Evolutionary conservation across 441 rosid genomes (phyloP), one percentile per base, ranked within the genome.

Genomic region (Erodium moschatum): DNA sequence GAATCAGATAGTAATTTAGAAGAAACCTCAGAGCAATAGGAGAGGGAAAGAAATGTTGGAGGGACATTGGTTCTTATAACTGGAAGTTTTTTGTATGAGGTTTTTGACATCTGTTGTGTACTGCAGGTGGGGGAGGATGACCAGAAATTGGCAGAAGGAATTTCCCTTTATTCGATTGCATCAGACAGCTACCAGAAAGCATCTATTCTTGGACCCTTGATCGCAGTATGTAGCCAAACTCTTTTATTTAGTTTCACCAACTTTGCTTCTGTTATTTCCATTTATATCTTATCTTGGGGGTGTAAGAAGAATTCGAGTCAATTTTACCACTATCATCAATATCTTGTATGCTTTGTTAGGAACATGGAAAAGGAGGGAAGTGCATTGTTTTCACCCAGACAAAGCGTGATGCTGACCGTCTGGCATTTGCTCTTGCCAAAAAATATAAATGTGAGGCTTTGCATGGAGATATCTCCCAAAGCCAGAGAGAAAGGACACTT

Each of bases 351-450:
- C 74, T 69, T 66, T 80, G 69, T 72, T 74, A 95, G 99, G 92
- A 90, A 74, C 95, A 91, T 74, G 99, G 87, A 9, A 91, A 90
- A 78, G 97, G 97, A 79, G 99, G 99, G 62, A 95, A 91, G 76
- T 91, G 96, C 52, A 95, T 91, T 72, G 84, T 95, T 68, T 95
- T 95, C 74, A 95, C 97, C 15, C 95, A 95, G 73, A 95, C 97
- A 61, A 95, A 95, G 69, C 88, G 99, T 31, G 97, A 95, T 76
- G 97, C 97, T 3, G 97, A 95, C 73, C 79, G 91, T 13, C 83
- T 95, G 81, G 83, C 96, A 1, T 73, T 78, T 83, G 97, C 91
- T 52, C 80, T 95, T 87, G 82, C 81, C 6, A 82, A 72, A 71
- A 88, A 54, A 71, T 78, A 67, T 67, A 84, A 64, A 79, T 94